Conservation (phyloP, 2,329 filamentous ascomycete genomes). For the Pseudogymnoascus sp. region DNA sequence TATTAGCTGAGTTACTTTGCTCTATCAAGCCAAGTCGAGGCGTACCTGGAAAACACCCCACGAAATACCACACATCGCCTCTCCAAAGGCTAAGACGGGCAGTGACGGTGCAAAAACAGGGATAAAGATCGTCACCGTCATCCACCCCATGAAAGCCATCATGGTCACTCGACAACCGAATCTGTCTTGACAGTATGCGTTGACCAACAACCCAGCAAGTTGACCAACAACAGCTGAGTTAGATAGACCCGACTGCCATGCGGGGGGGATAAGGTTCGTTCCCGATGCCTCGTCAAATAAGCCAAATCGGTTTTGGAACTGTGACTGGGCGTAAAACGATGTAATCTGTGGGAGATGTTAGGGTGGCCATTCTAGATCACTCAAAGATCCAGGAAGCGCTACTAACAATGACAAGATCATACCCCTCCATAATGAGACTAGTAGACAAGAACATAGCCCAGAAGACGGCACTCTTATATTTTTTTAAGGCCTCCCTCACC, state of each 20-base stretch:
- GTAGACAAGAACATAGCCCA: conserved; percentile 14
- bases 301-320: conserved; percentile 11
- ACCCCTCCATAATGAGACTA: conserved; percentile 12
- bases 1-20: not conserved
- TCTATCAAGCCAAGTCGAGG: not conserved
- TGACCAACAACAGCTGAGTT: conserved; percentile 20
- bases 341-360: conserved; percentile 12
- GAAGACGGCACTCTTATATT: conserved; percentile 14
- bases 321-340: conserved; percentile 13
- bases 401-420: conserved; percentile 11
- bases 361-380: not conserved
- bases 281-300: conserved; percentile 6
- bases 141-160: conserved; percentile 17
- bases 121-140: conserved; percentile 11
- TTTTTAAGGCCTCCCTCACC: conserved; percentile 12
- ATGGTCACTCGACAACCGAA: conserved; percentile 26
- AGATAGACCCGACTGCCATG: conserved; percentile 10
- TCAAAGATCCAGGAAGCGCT: not conserved
- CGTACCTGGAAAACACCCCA: conserved; percentile 18
- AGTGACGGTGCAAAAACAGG: conserved; percentile 10
- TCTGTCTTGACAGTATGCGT: conserved; percentile 24
- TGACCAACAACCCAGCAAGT: conserved; percentile 25
- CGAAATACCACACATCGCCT: conserved; percentile 14
- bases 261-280: not conserved
- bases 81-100: conserved; percentile 10